Conservation (phyloP, 805 yeast genomes). For the Candida qinlingensis region DNA sequence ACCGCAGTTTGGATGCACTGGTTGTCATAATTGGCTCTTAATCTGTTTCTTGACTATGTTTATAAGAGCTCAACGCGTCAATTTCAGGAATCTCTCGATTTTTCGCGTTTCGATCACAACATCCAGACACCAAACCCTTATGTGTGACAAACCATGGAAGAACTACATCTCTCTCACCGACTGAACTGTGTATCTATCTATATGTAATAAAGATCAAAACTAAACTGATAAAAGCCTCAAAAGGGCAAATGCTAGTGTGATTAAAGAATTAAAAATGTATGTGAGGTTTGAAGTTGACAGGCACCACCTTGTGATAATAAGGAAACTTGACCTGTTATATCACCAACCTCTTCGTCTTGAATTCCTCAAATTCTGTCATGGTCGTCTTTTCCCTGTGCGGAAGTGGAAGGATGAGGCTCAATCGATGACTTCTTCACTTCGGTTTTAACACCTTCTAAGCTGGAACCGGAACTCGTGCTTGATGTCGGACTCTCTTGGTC, state of each 20-base stretch:
- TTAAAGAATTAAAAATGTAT: too few relatives aligned
- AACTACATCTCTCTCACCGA: too few relatives aligned
- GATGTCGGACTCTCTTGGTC: neutral
- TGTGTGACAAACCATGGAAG: too few relatives aligned
- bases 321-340: too few relatives aligned
- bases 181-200: too few relatives aligned
- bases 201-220: too few relatives aligned
- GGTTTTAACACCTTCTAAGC: neutral
- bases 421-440: neutral
- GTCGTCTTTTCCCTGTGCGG: neutral
- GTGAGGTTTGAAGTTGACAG: too few relatives aligned
- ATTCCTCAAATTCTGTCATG: neutral
- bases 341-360: neutral
- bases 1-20: conserved; percentile 26
- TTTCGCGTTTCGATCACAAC: neutral
- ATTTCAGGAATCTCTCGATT: neutral
- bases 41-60: neutral
- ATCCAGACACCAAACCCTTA: too few relatives aligned
- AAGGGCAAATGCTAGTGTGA: too few relatives aligned
- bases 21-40: conserved; percentile 14
- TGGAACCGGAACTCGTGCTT: neutral
- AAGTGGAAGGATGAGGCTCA: neutral
- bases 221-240: too few relatives aligned
- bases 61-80: conserved; percentile 1
- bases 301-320: too few relatives aligned